Conservation (phyloP, 768 basidiomycete species). For the Naganishia randhawae region DNA sequence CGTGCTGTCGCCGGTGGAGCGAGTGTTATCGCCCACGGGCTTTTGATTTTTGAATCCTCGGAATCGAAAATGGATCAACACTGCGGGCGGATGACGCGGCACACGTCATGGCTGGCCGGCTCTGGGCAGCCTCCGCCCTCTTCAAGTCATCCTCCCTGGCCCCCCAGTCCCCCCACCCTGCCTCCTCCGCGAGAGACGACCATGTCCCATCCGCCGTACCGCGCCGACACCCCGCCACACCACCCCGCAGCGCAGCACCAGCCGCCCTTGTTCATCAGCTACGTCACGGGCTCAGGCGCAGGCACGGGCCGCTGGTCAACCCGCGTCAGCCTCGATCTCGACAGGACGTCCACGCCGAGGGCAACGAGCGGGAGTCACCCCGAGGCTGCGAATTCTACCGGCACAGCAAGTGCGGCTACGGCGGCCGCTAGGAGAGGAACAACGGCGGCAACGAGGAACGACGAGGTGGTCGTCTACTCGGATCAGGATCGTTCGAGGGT, state of each 20-base stretch:
- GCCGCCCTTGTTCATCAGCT: slow-evolving; percentile 5
- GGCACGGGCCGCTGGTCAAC: background rate
- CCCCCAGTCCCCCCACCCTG: background rate
- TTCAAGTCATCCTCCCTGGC: background rate
- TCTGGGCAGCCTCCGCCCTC: background rate
- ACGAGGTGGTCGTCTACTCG: background rate
- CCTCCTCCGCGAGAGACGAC: background rate
- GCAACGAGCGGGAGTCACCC: background rate
- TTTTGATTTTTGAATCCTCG: background rate
- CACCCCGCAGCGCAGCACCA: background rate
- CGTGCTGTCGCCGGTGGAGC: background rate
- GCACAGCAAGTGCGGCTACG: too few species aligned
- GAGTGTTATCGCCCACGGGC: background rate
- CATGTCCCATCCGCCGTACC: slow-evolving; percentile 3
- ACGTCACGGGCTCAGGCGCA: background rate
- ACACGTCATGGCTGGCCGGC: background rate
- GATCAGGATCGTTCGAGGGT: background rate
- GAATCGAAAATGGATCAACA: slow-evolving; percentile 11
- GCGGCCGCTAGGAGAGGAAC: too few species aligned
- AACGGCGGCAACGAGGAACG: too few species aligned
- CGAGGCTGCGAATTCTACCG: background rate
- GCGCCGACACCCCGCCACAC: background rate
- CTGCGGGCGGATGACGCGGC: background rate
- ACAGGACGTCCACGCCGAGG: background rate
- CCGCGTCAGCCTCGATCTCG: background rate